Evolutionary conservation across 768 basidiomycete genomes (phyloP).

Genomic region (Rhizopogon vinicolor): DNA sequence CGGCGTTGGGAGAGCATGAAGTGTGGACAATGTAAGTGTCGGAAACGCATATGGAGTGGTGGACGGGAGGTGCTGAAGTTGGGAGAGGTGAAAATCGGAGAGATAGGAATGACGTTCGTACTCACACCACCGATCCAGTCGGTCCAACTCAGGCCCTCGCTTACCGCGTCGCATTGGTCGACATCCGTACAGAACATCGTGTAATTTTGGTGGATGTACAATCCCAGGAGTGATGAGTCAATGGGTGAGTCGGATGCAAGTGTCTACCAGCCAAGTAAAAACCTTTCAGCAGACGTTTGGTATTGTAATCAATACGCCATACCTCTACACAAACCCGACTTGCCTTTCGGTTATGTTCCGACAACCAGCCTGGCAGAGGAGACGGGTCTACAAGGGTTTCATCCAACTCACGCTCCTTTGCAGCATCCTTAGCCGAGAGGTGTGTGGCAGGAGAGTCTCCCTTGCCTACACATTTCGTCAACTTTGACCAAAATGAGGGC

Average conservation of each 20-base stretch:
- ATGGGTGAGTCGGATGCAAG: slow-evolving; percentile 85
- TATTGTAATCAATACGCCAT: slow-evolving; percentile 8
- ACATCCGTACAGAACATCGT: slow-evolving; percentile 76
- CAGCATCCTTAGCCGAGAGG: slow-evolving; percentile 56
- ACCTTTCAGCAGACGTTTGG: not conserved
- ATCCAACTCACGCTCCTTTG: slow-evolving; percentile 57
- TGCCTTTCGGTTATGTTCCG: slow-evolving; percentile 53
- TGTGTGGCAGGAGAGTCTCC: slow-evolving; percentile 59
- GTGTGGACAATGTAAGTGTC: slow-evolving; percentile 69
- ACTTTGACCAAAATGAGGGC: not conserved
- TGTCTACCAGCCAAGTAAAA: slow-evolving; percentile 33
- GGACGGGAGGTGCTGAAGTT: slow-evolving; percentile 55
- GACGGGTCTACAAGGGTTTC: slow-evolving; percentile 48
- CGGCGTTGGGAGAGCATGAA: slow-evolving; percentile 87
- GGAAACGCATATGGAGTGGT: slow-evolving; percentile 84
- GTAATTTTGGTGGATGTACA: slow-evolving; percentile 95
- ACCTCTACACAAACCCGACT: slow-evolving; percentile 81
- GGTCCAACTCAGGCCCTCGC: slow-evolving; percentile 74
- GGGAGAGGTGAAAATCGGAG: not conserved
- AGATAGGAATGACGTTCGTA: not conserved
- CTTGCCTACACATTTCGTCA: slow-evolving; percentile 49
- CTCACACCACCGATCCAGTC: slow-evolving; percentile 64
- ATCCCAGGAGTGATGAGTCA: slow-evolving; percentile 81
- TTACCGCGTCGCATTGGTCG: slow-evolving; percentile 65
- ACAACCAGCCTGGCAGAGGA: slow-evolving; percentile 54